Percentiles rank a stretch among this genome's conserved stretches.
phyloP scores from a whole-genome alignment of 2,329 filamentous ascomycete genomes.

The Lachnellula occidentalis region DNA sequence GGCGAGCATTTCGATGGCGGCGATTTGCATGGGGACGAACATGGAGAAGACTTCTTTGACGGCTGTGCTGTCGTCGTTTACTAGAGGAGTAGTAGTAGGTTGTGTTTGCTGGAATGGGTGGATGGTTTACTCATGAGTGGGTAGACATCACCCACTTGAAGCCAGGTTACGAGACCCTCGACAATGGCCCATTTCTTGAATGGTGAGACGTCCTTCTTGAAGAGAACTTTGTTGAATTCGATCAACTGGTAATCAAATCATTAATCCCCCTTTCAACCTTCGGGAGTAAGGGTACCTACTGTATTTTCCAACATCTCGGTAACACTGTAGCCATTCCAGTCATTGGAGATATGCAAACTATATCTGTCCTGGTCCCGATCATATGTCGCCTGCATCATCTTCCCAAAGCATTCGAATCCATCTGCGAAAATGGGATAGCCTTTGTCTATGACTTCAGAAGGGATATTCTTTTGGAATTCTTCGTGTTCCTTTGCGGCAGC shows the following conservation, averaged over 20 bases:
- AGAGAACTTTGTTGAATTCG: constrained; percentile 5
- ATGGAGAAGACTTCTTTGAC: constrained; percentile 36
- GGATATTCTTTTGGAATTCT: neutral
- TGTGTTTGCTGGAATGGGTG: neutral
- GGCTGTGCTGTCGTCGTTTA: neutral
- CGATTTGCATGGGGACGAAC: constrained; percentile 53
- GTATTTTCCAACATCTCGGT: constrained; percentile 7
- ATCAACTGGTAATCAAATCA: neutral
- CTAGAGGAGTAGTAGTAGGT: neutral
- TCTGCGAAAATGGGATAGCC: neutral
- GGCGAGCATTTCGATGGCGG: constrained; percentile 47
- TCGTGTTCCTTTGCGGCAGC: neutral
- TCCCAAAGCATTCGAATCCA: neutral
- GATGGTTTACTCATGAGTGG: neutral
- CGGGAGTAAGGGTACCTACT: neutral
- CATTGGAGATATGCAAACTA: constrained; percentile 7
- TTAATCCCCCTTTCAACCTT: neutral
- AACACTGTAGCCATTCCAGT: constrained; percentile 3
- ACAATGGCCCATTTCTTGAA: constrained; percentile 5
- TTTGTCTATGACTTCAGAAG: neutral
- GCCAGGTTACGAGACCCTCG: constrained; percentile 4
- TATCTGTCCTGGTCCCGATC: constrained; percentile 1
- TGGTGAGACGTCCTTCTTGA: constrained; percentile 2
- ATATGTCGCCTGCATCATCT: neutral
- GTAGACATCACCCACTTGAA: neutral